A percentile compares a stretch with the other conserved stretches of the same genome.
Evolutionary conservation across 2,329 filamentous ascomycete species (phyloP).

Genomic region (Colletotrichum abscissum): DNA sequence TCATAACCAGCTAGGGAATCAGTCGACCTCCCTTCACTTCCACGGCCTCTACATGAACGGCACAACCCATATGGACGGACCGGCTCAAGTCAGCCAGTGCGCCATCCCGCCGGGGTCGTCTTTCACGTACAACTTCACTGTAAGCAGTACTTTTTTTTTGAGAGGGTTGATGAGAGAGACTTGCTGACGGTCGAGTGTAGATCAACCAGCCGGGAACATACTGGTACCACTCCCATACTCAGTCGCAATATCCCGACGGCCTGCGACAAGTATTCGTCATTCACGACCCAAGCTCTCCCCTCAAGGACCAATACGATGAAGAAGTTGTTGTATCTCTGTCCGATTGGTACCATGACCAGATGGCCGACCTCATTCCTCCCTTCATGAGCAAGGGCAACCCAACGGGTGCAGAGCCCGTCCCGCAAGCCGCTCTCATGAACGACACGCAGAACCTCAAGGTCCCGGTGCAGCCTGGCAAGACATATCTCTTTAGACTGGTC

Average conservation of each 20-base stretch:
- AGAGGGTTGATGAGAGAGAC: not conserved
- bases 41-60: slow-evolving; percentile 79
- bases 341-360: slow-evolving; percentile 77
- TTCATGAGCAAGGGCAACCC: slow-evolving; percentile 68
- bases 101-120: slow-evolving; percentile 70
- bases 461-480: slow-evolving; percentile 72
- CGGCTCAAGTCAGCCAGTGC: slow-evolving; percentile 74
- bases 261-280: slow-evolving; percentile 73
- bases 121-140: slow-evolving; percentile 78
- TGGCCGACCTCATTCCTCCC: slow-evolving; percentile 55
- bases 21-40: slow-evolving; percentile 74
- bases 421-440: slow-evolving; percentile 76
- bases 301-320: slow-evolving; percentile 67
- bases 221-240: slow-evolving; percentile 81
- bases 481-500: slow-evolving; percentile 78
- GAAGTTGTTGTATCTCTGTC: slow-evolving; percentile 74
- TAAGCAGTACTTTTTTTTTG: slow-evolving; percentile 43
- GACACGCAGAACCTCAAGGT: slow-evolving; percentile 73
- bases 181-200: slow-evolving; percentile 45
- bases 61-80: slow-evolving; percentile 78
- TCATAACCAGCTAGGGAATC: slow-evolving; percentile 70
- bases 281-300: slow-evolving; percentile 71
- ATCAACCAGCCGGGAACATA: slow-evolving; percentile 77
- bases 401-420: slow-evolving; percentile 72
- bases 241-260: slow-evolving; percentile 78